Evolutionary conservation across 176 grass and related monocot genomes (phyloP).

Genomic region (Guadua angustifolia): DNA sequence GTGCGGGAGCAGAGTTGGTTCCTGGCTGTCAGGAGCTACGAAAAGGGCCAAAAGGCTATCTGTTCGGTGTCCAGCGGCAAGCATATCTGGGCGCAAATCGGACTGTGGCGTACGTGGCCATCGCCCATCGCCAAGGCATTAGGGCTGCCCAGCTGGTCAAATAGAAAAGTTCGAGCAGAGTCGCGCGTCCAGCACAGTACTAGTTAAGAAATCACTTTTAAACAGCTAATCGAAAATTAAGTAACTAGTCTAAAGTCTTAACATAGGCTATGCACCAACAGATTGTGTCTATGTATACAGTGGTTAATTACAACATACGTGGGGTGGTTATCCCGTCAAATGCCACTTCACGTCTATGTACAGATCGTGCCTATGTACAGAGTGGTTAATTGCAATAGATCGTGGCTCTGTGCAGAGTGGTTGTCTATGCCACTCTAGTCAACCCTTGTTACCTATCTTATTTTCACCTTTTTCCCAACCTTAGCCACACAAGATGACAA

Average conservation of each 20-base stretch:
- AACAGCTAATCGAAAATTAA: neutral
- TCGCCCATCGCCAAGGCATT: neutral
- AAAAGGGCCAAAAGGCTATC: neutral
- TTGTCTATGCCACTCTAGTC: too few relatives aligned
- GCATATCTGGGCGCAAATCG: neutral
- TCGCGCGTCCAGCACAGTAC: neutral
- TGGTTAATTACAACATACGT: neutral
- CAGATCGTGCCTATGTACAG: too few relatives aligned
- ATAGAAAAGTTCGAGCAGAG: neutral
- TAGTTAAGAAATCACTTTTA: neutral
- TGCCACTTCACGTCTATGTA: too few relatives aligned
- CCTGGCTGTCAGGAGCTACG: constrained; percentile 34
- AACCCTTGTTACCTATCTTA: too few relatives aligned
- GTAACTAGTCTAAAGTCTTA: neutral
- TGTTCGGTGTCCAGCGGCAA: neutral
- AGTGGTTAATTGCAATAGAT: too few relatives aligned
- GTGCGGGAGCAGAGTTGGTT: constrained; percentile 16
- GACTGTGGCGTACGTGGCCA: neutral
- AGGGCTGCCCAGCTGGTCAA: constrained; percentile 1
- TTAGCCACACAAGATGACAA: too few relatives aligned
- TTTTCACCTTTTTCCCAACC: too few relatives aligned
- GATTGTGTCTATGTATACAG: neutral
- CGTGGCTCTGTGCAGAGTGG: too few relatives aligned
- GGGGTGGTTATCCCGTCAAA: neutral
- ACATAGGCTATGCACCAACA: neutral